Base-by-base conservation (phyloP, 306 rosid species). In the Cucurbita argyrosperma region DNA sequence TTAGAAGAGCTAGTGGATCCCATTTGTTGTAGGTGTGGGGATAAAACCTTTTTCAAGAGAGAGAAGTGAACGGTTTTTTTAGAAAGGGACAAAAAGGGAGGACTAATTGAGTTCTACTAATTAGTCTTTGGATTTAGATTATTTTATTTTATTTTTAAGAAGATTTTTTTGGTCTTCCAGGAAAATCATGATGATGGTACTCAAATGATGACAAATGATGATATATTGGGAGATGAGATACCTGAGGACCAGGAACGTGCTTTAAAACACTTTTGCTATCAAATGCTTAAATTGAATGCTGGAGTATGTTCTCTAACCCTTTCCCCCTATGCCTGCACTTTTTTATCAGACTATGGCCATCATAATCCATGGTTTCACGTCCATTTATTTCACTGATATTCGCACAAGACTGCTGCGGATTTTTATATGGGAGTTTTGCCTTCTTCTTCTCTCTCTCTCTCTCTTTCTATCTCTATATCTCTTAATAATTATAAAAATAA, bases 141-240 rank as follows among this genome's bases (percentile, higher is more conserved):
- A 65, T 6, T 47, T 68, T 42, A 47, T 13, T 60, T 37, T 37
- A 12, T 5, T 54, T 58, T 1, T 16, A 58, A 58, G 64, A 58
- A 11, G 19, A 51, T 26, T 68, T 23, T 26, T 26, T 47, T 2
- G n/a, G 10, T 77, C 72, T 53, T 79, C 63, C 82, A 91, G 99
- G 96, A 89, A 82, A 87, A 76, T 80, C 85, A 61, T 61, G 97
- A 95, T 54, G 61, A 74, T 65, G 52, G 53, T 12, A 81, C 80
- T 71, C 51, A 77, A 53, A 76, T 74, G 45, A 85, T 95, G 99
- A 88, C 99, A 58, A 95, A 91, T 81, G 99, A 95, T 82, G 99
- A 95, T 82, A 78, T 95, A 65, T 86, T 95, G 84, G 99, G 99
- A 49, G 97, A 91, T 84, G 99, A 95, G 88, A 91, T 95, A 85